Evolutionary conservation across 192 early-diverging fungal species (phyloP), one percentile per base, ranked within the genome.

Genomic region (Linnemannia exigua): DNA sequence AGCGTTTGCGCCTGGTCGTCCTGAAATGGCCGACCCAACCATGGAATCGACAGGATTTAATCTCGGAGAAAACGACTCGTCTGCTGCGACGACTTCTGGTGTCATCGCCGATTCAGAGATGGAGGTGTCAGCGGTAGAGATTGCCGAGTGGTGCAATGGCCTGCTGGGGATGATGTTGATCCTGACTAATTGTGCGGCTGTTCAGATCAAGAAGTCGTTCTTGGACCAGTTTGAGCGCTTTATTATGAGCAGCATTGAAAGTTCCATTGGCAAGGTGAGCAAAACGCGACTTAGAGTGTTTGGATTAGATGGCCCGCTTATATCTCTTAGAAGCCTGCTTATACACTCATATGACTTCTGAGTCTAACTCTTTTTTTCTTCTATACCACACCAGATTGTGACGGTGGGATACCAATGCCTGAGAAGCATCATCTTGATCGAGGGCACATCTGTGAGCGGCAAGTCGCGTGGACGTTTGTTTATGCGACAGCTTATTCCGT

Each of bases 391-490:
- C 35, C 71, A 85, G 82, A 85, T 85, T 52, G 74, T 85, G 19
- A 85, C 82, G 9, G 82, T 85, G 6, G 82, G 82, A 67, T 85
- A 85, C 54, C 82, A 85, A 52, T 85, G 82, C 50, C 31, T 85
- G 52, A 79, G 75, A 58, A 78, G 82, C 28, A 67, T 67, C 0
- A 79, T 85, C 11, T 44, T 85, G 31, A 79, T 75, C 35, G 82
- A 85, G 33, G 66, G 72, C 52, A n/a, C 61, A 1, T 25, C 69
- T 25, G 51, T 20, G 37, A 67, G 63, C 17, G 76, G 82, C 25
- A 73, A 51, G 69, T 31, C 41, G 8, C 76, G 82, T 17, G 71
- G 66, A 31, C 82, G 82, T 20, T 67, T 51, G 50, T 84, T 78
- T 36, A 84, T 84, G 82, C 52, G 76, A 50, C 71, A 79, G 52